Evolutionary conservation across 192 early-diverging fungal species (phyloP).

Genomic region (Phycomyces nitens): DNA sequence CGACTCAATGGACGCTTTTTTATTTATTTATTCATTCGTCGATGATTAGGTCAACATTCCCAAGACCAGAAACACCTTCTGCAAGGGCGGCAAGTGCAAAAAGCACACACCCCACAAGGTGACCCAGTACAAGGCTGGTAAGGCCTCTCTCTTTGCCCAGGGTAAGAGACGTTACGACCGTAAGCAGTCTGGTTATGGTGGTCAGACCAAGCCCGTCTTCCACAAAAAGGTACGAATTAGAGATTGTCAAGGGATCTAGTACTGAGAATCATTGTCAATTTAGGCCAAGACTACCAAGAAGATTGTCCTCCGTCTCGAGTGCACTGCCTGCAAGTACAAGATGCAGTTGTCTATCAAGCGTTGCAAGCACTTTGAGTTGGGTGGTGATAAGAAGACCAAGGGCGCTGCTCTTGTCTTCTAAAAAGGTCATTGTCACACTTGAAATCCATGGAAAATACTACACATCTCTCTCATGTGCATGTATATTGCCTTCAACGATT

Average conservation of each 20-base stretch:
- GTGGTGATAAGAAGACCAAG: conserved; percentile 96
- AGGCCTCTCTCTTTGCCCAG: conserved; percentile 98
- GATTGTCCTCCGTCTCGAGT: conserved; percentile 97
- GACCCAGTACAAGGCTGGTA: conserved; percentile 99
- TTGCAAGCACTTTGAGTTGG: conserved; percentile 99
- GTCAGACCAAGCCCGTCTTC: conserved; percentile 99
- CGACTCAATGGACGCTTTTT: background rate
- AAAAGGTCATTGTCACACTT: conserved; percentile 18
- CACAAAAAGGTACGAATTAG: conserved; percentile 83
- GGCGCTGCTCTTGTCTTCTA: conserved; percentile 88
- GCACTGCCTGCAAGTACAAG: conserved; percentile 98
- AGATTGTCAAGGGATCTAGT: too few relatives aligned
- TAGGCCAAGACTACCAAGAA: conserved; percentile 99
- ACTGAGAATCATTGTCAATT: too few relatives aligned
- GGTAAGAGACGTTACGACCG: conserved; percentile 64
- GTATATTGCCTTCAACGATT: too few relatives aligned
- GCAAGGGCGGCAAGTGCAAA: conserved; percentile 94
- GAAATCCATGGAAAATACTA: too few relatives aligned
- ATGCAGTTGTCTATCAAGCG: conserved; percentile 96
- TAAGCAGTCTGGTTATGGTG: conserved; percentile 99
- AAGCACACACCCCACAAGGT: conserved; percentile 99
- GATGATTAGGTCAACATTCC: conserved; percentile 89
- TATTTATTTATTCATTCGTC: too few relatives aligned
- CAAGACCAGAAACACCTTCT: conserved; percentile 99
- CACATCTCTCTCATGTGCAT: too few relatives aligned